These are phyloP conservation scores for Arachnopeziza araneosa DNA, from an alignment of 2,329 filamentous ascomycete genomes.

Conservation along the genomic window DNA sequence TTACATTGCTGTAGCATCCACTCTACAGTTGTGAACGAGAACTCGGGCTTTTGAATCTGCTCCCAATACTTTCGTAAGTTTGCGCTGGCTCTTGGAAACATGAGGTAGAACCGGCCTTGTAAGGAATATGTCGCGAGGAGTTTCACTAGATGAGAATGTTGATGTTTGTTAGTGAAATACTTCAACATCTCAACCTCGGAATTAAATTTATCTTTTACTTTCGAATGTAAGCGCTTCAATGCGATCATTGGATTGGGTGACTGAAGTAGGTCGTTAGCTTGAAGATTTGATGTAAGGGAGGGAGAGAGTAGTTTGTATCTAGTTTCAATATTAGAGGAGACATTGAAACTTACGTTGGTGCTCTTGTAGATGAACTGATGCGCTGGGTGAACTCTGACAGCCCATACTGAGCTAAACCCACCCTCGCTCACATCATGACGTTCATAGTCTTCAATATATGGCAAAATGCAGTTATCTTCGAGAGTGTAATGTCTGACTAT, in stretches of 20 bases:
- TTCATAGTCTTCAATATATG: constrained; percentile 5
- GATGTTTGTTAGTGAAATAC: background rate
- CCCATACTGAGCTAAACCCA: constrained; percentile 6
- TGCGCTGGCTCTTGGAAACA: background rate
- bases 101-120: background rate
- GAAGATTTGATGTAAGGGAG: no score
- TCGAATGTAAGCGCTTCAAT: constrained; percentile 3
- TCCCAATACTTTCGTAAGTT: background rate
- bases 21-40: background rate
- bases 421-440: background rate
- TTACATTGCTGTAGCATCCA: background rate
- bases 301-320: no score
- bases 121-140: constrained; percentile 2
- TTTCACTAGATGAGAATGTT: constrained; percentile 1
- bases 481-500: background rate
- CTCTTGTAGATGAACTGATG: constrained; percentile 3
- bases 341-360: background rate
- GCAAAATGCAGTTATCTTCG: constrained; percentile 6
- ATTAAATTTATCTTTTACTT: background rate
- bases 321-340: no score
- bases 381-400: constrained; percentile 7
- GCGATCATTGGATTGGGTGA: background rate
- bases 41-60: background rate
- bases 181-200: constrained; percentile 6
- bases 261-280: background rate